phyloP scores from a whole-genome alignment of 2,329 filamentous ascomycete species.

The Capronia epimyces region DNA sequence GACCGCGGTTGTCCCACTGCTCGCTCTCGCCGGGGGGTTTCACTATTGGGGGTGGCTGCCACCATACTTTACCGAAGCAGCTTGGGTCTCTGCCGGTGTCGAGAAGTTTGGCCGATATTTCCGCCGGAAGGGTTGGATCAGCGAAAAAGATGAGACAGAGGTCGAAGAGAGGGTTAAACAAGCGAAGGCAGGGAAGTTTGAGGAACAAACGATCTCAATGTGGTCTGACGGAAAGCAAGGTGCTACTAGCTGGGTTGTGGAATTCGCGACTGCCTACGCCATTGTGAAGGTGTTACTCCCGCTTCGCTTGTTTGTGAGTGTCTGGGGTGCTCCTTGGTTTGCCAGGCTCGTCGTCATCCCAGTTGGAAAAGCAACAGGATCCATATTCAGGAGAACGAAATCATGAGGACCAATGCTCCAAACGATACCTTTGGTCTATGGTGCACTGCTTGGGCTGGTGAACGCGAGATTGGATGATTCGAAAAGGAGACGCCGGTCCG shows the following conservation, averaged over 20 bases:
- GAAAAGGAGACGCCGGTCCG: not conserved
- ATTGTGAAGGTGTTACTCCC: conserved; percentile 83
- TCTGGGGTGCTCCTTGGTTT: conserved; percentile 92
- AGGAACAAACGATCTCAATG: conserved; percentile 8
- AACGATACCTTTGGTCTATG: not conserved
- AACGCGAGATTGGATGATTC: not conserved
- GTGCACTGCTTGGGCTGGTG: too few relatives aligned
- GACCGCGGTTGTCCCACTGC: conserved; percentile 74
- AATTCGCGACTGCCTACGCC: conserved; percentile 82
- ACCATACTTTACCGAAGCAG: conserved; percentile 47
- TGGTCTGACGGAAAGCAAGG: conserved; percentile 34
- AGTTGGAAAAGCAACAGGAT: conserved; percentile 37
- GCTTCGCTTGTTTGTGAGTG: conserved; percentile 66
- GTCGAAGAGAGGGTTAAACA: conserved; percentile 36
- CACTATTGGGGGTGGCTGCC: conserved; percentile 76
- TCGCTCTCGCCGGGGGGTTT: conserved; percentile 69
- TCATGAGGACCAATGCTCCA: not conserved
- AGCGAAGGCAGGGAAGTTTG: conserved; percentile 9
- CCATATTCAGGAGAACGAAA: conserved; percentile 36
- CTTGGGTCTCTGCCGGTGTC: conserved; percentile 58
- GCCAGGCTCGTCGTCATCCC: conserved; percentile 59
- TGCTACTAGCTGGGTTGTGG: conserved; percentile 53
- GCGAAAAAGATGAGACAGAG: conserved; percentile 46
- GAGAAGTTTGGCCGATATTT: conserved; percentile 73
- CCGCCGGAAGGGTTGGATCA: conserved; percentile 73